Conservation (phyloP, 2,329 filamentous ascomycete species). For the Sarocladium brachiariae region DNA sequence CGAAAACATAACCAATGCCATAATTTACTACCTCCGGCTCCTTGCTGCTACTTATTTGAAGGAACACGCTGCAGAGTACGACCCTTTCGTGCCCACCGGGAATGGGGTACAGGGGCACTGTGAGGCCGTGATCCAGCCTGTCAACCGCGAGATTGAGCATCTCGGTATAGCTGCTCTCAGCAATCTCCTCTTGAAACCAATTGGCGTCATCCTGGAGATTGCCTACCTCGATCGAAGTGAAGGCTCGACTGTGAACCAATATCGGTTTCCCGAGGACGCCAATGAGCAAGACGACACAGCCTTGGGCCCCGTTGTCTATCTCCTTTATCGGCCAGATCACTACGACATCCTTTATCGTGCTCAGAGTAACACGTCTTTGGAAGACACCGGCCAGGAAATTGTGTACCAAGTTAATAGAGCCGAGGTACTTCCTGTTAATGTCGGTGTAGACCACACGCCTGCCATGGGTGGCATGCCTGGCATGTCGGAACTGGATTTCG, state of each 20-base stretch:
- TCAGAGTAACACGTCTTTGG: conserved; percentile 16
- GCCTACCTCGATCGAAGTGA: conserved; percentile 84
- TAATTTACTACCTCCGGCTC: conserved; percentile 81
- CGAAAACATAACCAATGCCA: conserved; percentile 55
- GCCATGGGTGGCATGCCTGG: conserved; percentile 30
- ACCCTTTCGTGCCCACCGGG: conserved; percentile 61
- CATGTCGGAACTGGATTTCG: neutral
- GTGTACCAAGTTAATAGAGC: conserved; percentile 45
- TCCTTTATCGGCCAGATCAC: conserved; percentile 68
- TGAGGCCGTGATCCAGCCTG: conserved; percentile 61
- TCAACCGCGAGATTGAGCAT: conserved; percentile 81
- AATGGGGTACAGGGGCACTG: conserved; percentile 61
- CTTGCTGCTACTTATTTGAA: conserved; percentile 83
- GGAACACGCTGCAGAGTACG: conserved; percentile 60
- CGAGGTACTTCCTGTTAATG: conserved; percentile 37
- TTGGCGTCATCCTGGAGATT: conserved; percentile 75
- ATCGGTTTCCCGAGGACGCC: conserved; percentile 54
- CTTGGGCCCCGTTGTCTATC: conserved; percentile 46
- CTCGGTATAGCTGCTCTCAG: conserved; percentile 73
- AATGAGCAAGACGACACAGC: conserved; percentile 35
- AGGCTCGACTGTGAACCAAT: conserved; percentile 67
- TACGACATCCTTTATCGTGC: conserved; percentile 88
- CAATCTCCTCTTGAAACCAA: conserved; percentile 72
- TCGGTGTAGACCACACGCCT: conserved; percentile 34
- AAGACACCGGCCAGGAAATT: conserved; percentile 26